phyloP scores from a whole-genome alignment of 164 flowering plant genomes.

The Cinnamomum chago region DNA sequence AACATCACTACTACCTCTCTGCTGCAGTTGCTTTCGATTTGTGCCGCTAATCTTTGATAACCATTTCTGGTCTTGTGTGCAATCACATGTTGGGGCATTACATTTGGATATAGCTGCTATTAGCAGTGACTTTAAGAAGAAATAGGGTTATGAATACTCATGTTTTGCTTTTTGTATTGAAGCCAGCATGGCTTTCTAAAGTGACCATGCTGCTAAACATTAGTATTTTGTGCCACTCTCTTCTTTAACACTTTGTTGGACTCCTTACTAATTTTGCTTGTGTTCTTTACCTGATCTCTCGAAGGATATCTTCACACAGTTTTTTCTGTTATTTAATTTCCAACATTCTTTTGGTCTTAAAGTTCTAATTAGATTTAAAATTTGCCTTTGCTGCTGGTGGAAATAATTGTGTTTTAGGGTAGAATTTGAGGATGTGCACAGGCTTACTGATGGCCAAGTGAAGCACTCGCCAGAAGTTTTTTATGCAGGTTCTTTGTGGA shows the following conservation, averaged over 20 bases:
- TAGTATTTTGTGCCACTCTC: neutral
- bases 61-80: neutral
- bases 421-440: slow-evolving; percentile 90
- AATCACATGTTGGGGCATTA: neutral
- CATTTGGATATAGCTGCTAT: neutral
- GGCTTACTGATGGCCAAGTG: slow-evolving; percentile 93
- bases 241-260: neutral
- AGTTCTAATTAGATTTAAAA: neutral
- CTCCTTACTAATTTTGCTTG: neutral
- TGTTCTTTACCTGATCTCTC: neutral
- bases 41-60: neutral
- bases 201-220: neutral
- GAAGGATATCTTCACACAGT: neutral
- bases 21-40: neutral
- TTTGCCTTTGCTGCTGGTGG: neutral
- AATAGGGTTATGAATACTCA: neutral
- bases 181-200: neutral
- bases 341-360: neutral
- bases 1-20: neutral
- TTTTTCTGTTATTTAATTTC: neutral
- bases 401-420: slow-evolving; percentile 43
- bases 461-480: slow-evolving; percentile 92
- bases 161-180: neutral
- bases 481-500: slow-evolving; percentile 98
- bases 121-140: neutral